Conservation (phyloP, 1,139 yeast species). For the Geotrichum cucujoidarum region DNA sequence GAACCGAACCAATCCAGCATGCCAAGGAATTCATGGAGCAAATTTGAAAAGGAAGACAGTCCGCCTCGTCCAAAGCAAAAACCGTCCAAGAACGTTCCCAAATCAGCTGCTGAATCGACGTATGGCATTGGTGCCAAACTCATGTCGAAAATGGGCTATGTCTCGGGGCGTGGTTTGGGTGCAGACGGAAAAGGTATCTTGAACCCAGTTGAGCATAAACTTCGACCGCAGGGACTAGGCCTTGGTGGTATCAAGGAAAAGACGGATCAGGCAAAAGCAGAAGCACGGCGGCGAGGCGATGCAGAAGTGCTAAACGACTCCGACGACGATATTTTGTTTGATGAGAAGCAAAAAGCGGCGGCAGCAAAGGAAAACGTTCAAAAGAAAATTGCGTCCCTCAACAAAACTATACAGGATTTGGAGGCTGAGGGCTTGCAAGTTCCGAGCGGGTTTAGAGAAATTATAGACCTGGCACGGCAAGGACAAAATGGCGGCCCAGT, state of each 20-base stretch:
- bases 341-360: conserved; percentile 22
- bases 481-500: conserved; percentile 7
- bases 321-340: conserved; percentile 20
- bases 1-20: neutral
- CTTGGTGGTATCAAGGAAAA: conserved; percentile 56
- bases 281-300: conserved; percentile 25
- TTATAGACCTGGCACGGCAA: conserved; percentile 34
- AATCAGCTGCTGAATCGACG: conserved; percentile 17
- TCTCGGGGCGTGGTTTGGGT: conserved; percentile 80
- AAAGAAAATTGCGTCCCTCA: conserved; percentile 29
- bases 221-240: conserved; percentile 62
- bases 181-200: conserved; percentile 63
- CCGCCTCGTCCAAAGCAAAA: neutral
- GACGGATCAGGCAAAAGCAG: conserved; percentile 25
- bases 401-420: conserved; percentile 40
- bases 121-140: conserved; percentile 88
- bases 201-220: conserved; percentile 67
- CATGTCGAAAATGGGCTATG: conserved; percentile 81
- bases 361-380: conserved; percentile 23
- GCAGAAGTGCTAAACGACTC: conserved; percentile 25
- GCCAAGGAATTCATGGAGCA: conserved; percentile 9
- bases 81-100: neutral
- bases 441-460: conserved; percentile 35
- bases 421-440: conserved; percentile 38
- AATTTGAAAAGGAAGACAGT: neutral